Evolutionary conservation across 192 early-diverging fungal species (phyloP).

Genomic region (Coemansia sp.): DNA sequence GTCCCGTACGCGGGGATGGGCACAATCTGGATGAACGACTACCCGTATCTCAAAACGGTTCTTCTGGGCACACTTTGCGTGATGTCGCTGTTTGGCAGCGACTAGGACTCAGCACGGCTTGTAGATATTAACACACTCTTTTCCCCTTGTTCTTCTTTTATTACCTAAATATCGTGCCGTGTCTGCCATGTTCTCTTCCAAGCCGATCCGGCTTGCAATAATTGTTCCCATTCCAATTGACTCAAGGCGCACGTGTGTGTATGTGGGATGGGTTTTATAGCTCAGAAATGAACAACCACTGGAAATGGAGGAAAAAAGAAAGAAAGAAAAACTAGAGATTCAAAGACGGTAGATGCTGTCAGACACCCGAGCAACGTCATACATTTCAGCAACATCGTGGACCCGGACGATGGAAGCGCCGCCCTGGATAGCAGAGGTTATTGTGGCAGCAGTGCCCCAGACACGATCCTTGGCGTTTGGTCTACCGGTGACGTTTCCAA

Average conservation of each 20-base stretch:
- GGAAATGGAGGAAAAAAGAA: background rate
- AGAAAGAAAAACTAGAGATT: constrained; percentile 5
- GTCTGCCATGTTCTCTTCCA: no score
- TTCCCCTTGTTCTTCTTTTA: background rate
- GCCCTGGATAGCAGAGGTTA: constrained; percentile 76
- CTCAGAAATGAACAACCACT: background rate
- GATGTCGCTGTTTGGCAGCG: constrained; percentile 68
- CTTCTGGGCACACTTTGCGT: constrained; percentile 77
- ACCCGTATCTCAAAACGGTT: constrained; percentile 86
- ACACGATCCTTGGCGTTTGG: constrained; percentile 68
- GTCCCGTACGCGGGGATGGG: constrained; percentile 94
- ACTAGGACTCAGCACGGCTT: constrained; percentile 33
- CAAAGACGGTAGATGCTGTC: constrained; percentile 64
- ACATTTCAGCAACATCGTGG: constrained; percentile 95
- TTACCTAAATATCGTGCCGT: no score
- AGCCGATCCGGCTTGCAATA: no score
- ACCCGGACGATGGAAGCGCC: constrained; percentile 86
- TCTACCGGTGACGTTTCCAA: constrained; percentile 72
- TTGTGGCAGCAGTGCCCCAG: constrained; percentile 89
- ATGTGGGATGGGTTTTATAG: no score
- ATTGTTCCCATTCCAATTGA: no score
- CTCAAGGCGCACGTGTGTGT: no score
- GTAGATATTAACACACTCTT: constrained; percentile 6
- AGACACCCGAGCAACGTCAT: constrained; percentile 80
- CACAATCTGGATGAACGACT: constrained; percentile 95